These are phyloP conservation scores for Chenopodium suecicum DNA, from an alignment of 148 eudicot species.

Conservation along the genomic window DNA sequence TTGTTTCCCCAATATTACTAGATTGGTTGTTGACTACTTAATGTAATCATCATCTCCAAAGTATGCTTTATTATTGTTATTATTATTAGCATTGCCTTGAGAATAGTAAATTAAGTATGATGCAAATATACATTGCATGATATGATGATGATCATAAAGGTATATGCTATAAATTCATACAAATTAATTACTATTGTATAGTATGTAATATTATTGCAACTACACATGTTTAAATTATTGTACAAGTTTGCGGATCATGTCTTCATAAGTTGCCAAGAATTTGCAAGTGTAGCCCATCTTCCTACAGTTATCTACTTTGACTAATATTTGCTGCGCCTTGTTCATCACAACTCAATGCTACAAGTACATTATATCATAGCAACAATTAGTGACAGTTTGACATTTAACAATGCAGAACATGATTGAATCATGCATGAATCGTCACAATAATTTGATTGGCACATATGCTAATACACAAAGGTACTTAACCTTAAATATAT, in stretches of 20 bases:
- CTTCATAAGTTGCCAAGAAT: conserved; percentile 6
- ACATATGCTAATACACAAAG: too few relatives aligned
- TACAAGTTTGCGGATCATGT: not conserved
- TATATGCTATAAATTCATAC: not conserved
- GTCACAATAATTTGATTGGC: too few relatives aligned
- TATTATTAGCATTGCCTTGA: not conserved
- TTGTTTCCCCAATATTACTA: not conserved
- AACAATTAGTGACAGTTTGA: too few relatives aligned
- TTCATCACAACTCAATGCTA: too few relatives aligned
- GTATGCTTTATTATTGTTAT: not conserved
- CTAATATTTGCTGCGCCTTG: not conserved
- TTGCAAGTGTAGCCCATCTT: not conserved
- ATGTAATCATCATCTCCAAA: not conserved
- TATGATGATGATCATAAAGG: not conserved
- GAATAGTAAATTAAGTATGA: not conserved
- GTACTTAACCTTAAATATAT: too few relatives aligned
- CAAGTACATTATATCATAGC: too few relatives aligned
- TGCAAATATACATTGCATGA: not conserved
- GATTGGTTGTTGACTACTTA: not conserved
- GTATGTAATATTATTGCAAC: not conserved
- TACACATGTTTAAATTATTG: not conserved
- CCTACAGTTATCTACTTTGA: not conserved
- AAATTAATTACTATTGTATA: not conserved
- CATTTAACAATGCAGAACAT: too few relatives aligned
- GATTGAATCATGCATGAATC: too few relatives aligned